These are phyloP conservation scores for Talaromyces piceae DNA, from an alignment of 2,329 filamentous ascomycete species.

Conservation along the genomic window DNA sequence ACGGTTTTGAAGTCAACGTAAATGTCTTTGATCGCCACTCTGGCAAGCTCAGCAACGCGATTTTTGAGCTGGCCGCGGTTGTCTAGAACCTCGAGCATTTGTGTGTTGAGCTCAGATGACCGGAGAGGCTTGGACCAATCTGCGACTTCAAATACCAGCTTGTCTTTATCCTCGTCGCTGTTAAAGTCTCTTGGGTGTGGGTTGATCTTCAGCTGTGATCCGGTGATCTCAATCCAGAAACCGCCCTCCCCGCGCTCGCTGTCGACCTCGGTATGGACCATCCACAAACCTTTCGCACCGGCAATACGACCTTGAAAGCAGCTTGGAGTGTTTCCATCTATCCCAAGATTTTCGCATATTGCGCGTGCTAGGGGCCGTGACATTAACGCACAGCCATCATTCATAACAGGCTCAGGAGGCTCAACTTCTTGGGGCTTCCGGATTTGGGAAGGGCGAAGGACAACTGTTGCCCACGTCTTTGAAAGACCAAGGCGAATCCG, in stretches of 20 bases:
- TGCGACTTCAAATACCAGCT: conserved; percentile 52
- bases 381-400: conserved; percentile 49
- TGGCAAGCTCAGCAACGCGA: conserved; percentile 37
- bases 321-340: conserved; percentile 39
- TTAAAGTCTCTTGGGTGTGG: conserved; percentile 30
- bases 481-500: conserved; percentile 38
- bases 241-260: conserved; percentile 21
- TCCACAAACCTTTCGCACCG: conserved; percentile 57
- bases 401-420: conserved; percentile 34
- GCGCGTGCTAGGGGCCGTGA: conserved; percentile 43
- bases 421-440: conserved; percentile 24
- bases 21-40: conserved; percentile 29
- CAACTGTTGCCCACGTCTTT: conserved; percentile 35
- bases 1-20: conserved; percentile 31
- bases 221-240: conserved; percentile 50
- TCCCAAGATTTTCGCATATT: conserved; percentile 40
- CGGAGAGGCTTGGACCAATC: conserved; percentile 39
- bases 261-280: conserved; percentile 44
- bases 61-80: conserved; percentile 42
- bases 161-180: conserved; percentile 28
- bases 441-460: conserved; percentile 31
- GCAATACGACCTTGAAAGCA: conserved; percentile 52
- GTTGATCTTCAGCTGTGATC: conserved; percentile 52
- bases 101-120: conserved; percentile 44
- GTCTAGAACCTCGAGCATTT: conserved; percentile 49